Conservation (phyloP, 2,329 filamentous ascomycete genomes). For the Harringtonia lauricola region DNA sequence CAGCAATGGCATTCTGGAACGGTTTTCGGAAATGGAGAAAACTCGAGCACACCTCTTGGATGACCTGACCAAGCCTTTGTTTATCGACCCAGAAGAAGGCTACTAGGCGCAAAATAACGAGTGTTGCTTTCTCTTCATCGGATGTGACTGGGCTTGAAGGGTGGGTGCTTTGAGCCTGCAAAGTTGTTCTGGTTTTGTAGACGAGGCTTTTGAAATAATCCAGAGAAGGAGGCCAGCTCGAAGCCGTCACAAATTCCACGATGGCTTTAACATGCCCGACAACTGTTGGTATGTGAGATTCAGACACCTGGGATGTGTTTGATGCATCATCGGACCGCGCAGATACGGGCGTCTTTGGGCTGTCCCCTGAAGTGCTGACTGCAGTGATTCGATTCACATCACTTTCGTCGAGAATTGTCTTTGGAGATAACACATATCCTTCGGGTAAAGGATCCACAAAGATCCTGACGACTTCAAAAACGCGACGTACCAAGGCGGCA, state of each 20-base stretch:
- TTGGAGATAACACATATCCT: slow-evolving; percentile 41
- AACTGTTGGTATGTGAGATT: slow-evolving; percentile 31
- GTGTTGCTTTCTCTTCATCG: slow-evolving; percentile 40
- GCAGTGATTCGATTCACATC: background rate
- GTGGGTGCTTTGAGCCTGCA: slow-evolving; percentile 25
- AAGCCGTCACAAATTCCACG: slow-evolving; percentile 53
- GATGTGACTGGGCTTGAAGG: slow-evolving; percentile 24
- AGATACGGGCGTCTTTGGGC: slow-evolving; percentile 12
- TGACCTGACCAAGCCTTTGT: slow-evolving; percentile 47
- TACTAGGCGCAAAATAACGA: slow-evolving; percentile 46
- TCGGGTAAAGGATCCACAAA: slow-evolving; percentile 50
- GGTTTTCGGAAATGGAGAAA: slow-evolving; percentile 55
- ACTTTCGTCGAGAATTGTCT: slow-evolving; percentile 42
- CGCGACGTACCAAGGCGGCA: slow-evolving; percentile 38
- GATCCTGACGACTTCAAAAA: slow-evolving; percentile 43
- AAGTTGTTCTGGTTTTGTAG: slow-evolving; percentile 35
- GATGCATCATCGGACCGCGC: slow-evolving; percentile 23
- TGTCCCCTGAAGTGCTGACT: slow-evolving; percentile 6
- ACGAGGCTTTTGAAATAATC: slow-evolving; percentile 45
- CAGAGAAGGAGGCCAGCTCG: slow-evolving; percentile 50
- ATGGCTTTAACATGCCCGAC: slow-evolving; percentile 45
- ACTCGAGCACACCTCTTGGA: slow-evolving; percentile 56
- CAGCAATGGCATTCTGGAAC: slow-evolving; percentile 52
- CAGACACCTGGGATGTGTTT: slow-evolving; percentile 21
- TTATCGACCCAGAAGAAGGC: slow-evolving; percentile 55